Evolutionary conservation across 164 flowering plant species (phyloP).

Genomic region (Nymphaea thermarum): DNA sequence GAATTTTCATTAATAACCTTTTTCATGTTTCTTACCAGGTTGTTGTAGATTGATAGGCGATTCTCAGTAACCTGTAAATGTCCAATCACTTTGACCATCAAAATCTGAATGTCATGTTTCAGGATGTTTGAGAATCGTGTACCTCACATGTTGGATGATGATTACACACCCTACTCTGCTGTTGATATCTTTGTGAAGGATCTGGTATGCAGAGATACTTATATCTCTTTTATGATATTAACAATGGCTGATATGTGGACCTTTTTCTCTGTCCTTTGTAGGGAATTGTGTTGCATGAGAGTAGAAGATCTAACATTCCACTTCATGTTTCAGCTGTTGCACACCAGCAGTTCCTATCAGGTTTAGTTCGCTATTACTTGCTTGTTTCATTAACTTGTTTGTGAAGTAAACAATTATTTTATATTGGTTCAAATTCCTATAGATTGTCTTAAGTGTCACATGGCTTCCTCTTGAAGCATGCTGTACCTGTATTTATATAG

Average conservation of each 20-base stretch:
- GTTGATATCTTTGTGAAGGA: slow-evolving; percentile 98
- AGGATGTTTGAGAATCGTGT: slow-evolving; percentile 99
- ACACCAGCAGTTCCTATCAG: slow-evolving; percentile 80
- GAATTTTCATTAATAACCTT: too few relatives aligned
- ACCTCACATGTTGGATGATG: slow-evolving; percentile 92
- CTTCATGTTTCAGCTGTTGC: slow-evolving; percentile 72
- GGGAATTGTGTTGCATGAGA: slow-evolving; percentile 90
- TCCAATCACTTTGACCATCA: too few relatives aligned
- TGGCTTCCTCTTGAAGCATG: too few relatives aligned
- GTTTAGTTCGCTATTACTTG: slow-evolving; percentile 16
- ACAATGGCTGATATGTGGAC: not conserved
- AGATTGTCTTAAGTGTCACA: too few relatives aligned
- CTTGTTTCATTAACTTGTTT: too few relatives aligned
- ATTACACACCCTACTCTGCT: slow-evolving; percentile 92
- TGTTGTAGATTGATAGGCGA: too few relatives aligned
- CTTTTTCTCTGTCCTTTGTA: slow-evolving; percentile 12
- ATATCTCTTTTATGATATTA: not conserved
- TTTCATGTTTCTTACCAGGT: too few relatives aligned
- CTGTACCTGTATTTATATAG: too few relatives aligned
- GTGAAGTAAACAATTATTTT: too few relatives aligned
- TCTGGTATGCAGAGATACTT: slow-evolving; percentile 39
- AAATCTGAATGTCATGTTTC: slow-evolving; percentile 12
- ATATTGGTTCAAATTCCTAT: too few relatives aligned
- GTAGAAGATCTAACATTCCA: slow-evolving; percentile 59
- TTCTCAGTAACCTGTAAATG: too few relatives aligned